These are phyloP conservation scores for Paraglomus occultum DNA, from an alignment of 192 early-diverging fungal genomes.

Conservation along the genomic window DNA sequence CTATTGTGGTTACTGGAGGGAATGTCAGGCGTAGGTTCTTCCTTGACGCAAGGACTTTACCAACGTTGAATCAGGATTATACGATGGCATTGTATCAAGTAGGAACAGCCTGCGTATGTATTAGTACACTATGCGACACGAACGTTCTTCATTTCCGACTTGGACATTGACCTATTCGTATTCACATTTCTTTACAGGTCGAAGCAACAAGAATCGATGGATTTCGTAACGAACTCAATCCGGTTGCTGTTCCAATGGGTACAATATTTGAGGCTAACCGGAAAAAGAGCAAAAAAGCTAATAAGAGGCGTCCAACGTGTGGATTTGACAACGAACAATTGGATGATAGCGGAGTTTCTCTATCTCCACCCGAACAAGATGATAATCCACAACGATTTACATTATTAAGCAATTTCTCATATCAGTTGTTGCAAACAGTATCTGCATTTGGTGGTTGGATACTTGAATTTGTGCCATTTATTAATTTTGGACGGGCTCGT, in stretches of 20 bases:
- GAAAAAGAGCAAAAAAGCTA: constrained; percentile 8
- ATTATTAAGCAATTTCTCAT: too few species aligned
- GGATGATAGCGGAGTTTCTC: constrained; percentile 10
- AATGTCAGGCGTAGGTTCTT: constrained; percentile 48
- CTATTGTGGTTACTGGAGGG: constrained; percentile 42
- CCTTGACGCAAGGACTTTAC: constrained; percentile 39
- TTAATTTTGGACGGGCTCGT: too few species aligned
- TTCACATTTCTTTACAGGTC: constrained; percentile 16
- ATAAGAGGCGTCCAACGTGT: constrained; percentile 23
- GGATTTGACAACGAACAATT: constrained; percentile 29
- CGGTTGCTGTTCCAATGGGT: constrained; percentile 39
- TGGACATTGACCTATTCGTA: too few species aligned
- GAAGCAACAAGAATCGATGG: constrained; percentile 46
- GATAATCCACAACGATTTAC: constrained; percentile 10
- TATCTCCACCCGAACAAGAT: constrained; percentile 11
- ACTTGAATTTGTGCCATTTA: too few species aligned
- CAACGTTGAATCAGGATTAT: constrained; percentile 42
- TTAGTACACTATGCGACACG: background rate
- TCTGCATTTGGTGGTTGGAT: too few species aligned
- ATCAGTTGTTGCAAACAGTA: too few species aligned
- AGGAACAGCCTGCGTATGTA: constrained; percentile 38
- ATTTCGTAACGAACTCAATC: constrained; percentile 44
- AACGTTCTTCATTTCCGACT: too few species aligned
- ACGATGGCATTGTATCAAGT: constrained; percentile 46
- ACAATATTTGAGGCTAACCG: constrained; percentile 38